phyloP scores from a whole-genome alignment of 257 asterid species.

The Linderniella brevidens region DNA sequence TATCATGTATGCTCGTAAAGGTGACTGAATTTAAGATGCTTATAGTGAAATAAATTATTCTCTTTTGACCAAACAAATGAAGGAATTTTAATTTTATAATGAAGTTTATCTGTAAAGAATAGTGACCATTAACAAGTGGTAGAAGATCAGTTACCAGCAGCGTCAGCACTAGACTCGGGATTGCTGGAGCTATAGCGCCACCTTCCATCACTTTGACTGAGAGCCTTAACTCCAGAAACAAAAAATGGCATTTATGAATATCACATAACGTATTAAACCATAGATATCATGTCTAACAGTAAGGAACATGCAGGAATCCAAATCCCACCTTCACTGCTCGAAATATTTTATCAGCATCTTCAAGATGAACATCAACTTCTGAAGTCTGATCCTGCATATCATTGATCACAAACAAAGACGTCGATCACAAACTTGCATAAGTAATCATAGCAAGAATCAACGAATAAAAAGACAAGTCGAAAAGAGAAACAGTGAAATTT shows the following conservation, averaged over 20 bases:
- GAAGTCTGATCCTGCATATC: conserved; percentile 52
- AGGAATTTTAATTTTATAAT: no score
- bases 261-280: conserved; percentile 1
- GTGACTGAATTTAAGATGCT: neutral
- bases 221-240: conserved; percentile 41
- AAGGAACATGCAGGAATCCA: conserved; percentile 7
- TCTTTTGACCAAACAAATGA: no score
- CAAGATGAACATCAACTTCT: conserved; percentile 45
- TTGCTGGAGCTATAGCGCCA: conserved; percentile 80
- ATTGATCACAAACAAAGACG: neutral
- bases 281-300: conserved; percentile 8
- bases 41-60: no score
- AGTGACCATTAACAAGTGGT: no score
- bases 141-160: conserved; percentile 51
- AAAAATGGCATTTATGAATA: conserved; percentile 11
- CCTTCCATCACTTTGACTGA: conserved; percentile 97
- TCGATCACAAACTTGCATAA: no score
- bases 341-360: conserved; percentile 50
- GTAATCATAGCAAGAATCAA: neutral
- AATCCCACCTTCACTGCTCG: conserved; percentile 62
- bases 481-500: neutral
- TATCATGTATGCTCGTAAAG: conserved; percentile 5
- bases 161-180: conserved; percentile 71
- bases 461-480: neutral
- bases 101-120: no score